These are phyloP conservation scores for Stemphylium beticola DNA, from an alignment of 2,329 filamentous ascomycete species.

Conservation along the genomic window DNA sequence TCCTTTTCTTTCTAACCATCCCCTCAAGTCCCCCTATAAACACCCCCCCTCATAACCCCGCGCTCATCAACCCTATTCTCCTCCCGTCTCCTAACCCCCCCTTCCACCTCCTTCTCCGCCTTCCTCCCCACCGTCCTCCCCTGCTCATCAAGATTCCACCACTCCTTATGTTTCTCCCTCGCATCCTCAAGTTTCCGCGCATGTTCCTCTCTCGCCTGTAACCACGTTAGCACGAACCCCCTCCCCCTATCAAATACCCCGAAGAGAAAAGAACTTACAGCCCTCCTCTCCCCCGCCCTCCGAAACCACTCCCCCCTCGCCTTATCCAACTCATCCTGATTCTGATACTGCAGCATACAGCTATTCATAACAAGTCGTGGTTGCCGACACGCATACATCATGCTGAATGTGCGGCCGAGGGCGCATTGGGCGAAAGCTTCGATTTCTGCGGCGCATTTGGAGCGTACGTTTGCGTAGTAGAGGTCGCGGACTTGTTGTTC, in stretches of 20 bases:
- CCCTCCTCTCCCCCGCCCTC: constrained; percentile 72
- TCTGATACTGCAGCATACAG: constrained; percentile 90
- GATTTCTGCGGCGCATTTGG: constrained; percentile 74
- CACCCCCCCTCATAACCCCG: constrained; percentile 27
- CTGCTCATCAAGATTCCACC: constrained; percentile 56
- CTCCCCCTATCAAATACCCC: too few relatives aligned
- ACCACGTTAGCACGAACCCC: too few relatives aligned
- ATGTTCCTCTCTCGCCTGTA: constrained; percentile 66
- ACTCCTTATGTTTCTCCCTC: constrained; percentile 56
- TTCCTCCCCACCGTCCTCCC: constrained; percentile 40
- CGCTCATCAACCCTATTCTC: constrained; percentile 28
- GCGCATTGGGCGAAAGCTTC: constrained; percentile 86
- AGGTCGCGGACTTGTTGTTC: constrained; percentile 73
- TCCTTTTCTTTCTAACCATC: neutral
- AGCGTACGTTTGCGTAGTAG: constrained; percentile 81
- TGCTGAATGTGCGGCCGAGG: constrained; percentile 80
- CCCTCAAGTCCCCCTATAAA: constrained; percentile 17
- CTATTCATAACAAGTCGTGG: constrained; percentile 87
- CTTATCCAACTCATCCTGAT: constrained; percentile 81
- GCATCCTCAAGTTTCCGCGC: constrained; percentile 55
- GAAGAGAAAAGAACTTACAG: neutral
- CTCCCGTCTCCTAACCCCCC: constrained; percentile 12
- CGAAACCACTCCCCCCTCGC: constrained; percentile 95
- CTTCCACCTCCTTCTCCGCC: constrained; percentile 5
- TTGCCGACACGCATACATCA: constrained; percentile 82